Conservation (phyloP, 2,329 filamentous ascomycete species). For the Aspergillus alliaceus region DNA sequence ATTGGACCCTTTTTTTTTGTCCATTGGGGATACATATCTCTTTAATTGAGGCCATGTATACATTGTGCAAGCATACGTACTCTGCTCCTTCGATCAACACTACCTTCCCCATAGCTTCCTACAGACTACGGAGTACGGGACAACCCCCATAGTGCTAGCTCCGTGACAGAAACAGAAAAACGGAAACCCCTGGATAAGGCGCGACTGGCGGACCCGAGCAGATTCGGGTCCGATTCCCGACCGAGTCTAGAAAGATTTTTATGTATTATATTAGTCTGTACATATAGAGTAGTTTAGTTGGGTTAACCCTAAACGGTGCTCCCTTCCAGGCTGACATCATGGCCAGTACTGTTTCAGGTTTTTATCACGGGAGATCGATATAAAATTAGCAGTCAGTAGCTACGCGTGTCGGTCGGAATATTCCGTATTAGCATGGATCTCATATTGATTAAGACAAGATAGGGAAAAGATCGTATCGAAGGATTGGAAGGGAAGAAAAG, state of each 20-base stretch:
- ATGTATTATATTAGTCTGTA: neutral
- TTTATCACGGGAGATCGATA: neutral
- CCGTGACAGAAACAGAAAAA: no score
- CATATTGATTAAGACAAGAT: no score
- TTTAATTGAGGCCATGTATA: neutral
- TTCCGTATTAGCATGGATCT: no score
- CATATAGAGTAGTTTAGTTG: neutral
- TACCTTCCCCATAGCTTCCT: neutral
- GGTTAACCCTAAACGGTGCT: neutral
- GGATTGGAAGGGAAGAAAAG: neutral
- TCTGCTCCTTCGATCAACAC: no score
- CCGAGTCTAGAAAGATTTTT: neutral
- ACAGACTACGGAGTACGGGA: neutral
- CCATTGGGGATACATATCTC: neutral
- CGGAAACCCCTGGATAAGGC: neutral
- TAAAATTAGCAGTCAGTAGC: neutral
- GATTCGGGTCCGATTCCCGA: conserved; percentile 6
- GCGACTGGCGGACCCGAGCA: neutral
- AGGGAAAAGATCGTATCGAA: no score
- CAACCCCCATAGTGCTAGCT: no score
- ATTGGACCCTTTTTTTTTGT: neutral
- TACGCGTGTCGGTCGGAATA: neutral
- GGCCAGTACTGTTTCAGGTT: neutral
- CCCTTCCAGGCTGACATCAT: neutral
- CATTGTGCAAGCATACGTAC: no score